phyloP scores from a whole-genome alignment of 2,329 filamentous ascomycete species.

The Fusarium sp. region DNA sequence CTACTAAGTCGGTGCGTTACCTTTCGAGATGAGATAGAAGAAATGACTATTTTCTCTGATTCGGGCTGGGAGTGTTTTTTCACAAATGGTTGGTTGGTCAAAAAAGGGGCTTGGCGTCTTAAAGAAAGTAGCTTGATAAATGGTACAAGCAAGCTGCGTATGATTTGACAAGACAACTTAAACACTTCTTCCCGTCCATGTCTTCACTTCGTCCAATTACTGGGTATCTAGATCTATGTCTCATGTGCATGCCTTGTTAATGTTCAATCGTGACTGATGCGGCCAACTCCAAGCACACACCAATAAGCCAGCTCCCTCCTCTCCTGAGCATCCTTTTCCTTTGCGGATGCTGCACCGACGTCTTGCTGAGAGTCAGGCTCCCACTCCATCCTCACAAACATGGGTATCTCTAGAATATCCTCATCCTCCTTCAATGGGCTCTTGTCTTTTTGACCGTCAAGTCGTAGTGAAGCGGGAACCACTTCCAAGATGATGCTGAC shows the following conservation, averaged over 20 bases:
- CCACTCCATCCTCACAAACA: conserved; percentile 94
- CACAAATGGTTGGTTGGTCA: conserved; percentile 49
- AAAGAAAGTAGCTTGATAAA: conserved; percentile 60
- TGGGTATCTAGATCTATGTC: conserved; percentile 54
- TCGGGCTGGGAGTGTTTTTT: conserved; percentile 48
- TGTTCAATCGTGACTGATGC: conserved; percentile 66
- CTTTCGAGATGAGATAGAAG: conserved; percentile 28
- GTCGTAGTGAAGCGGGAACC: conserved; percentile 68
- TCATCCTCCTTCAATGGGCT: conserved; percentile 66
- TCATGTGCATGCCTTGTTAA: conserved; percentile 24
- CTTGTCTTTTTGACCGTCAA: conserved; percentile 52
- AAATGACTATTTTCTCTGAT: conserved; percentile 18
- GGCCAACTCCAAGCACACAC: conserved; percentile 90
- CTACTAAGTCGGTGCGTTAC: conserved; percentile 70
- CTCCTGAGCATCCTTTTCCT: conserved; percentile 72
- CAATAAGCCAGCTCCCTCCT: conserved; percentile 93
- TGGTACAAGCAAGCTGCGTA: conserved; percentile 57
- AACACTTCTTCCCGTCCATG: conserved; percentile 44
- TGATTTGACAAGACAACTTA: conserved; percentile 49
- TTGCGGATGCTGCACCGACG: conserved; percentile 62
- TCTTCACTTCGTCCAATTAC: conserved; percentile 35
- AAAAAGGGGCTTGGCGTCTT: conserved; percentile 61
- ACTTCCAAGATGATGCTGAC: conserved; percentile 94
- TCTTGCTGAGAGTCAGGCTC: conserved; percentile 76
- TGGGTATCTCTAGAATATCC: conserved; percentile 84